phyloP scores from a whole-genome alignment of 345 rosid genomes.

The Lumnitzera racemosa region DNA sequence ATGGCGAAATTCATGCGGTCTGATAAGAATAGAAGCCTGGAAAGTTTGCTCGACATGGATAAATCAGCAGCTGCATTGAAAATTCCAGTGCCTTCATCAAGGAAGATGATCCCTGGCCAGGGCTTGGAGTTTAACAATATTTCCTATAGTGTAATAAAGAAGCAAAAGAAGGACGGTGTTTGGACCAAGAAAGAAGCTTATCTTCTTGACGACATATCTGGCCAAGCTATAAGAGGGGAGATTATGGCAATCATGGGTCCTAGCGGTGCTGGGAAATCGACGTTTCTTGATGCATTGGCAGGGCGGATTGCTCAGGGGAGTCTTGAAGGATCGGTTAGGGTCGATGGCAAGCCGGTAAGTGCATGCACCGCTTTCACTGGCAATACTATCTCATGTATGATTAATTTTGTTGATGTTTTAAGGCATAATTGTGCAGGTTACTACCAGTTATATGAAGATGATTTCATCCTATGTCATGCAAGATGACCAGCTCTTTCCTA shows the following conservation, averaged over 20 bases:
- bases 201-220: slow-evolving; percentile 66
- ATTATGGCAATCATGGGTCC: slow-evolving; percentile 78
- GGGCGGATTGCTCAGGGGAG: slow-evolving; percentile 67
- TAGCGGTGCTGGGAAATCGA: slow-evolving; percentile 89
- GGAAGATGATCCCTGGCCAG: slow-evolving; percentile 33
- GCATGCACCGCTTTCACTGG: not conserved
- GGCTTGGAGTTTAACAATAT: slow-evolving; percentile 54
- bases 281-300: slow-evolving; percentile 81
- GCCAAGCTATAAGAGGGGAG: slow-evolving; percentile 66
- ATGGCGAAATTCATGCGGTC: slow-evolving; percentile 14
- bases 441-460: slow-evolving; percentile 67
- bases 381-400: not conserved
- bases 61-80: slow-evolving; percentile 6
- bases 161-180: slow-evolving; percentile 47
- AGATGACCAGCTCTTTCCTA: slow-evolving; percentile 82
- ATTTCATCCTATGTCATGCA: slow-evolving; percentile 87
- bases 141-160: slow-evolving; percentile 50
- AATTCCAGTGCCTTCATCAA: not conserved
- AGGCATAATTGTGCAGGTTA: slow-evolving; percentile 27
- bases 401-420: not conserved
- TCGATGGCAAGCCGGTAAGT: slow-evolving; percentile 58
- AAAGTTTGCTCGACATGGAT: slow-evolving; percentile 40
- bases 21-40: slow-evolving; percentile 29
- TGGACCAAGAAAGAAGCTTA: slow-evolving; percentile 46
- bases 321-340: slow-evolving; percentile 65